phyloP scores from a whole-genome alignment of 306 rosid species.

The Cucurbita ficifolia region DNA sequence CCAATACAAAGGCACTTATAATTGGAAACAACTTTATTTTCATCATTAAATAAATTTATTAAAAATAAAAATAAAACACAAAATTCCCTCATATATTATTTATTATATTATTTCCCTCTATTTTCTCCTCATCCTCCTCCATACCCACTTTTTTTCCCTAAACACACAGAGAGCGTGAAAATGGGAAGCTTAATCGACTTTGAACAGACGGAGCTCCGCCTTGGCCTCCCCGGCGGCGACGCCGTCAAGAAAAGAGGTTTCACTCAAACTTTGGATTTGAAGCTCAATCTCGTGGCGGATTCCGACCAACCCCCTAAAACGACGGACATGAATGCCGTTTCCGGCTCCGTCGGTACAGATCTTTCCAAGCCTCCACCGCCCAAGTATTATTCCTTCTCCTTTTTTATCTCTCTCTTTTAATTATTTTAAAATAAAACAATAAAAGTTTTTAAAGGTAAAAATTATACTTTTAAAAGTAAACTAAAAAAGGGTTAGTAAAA shows the following conservation, averaged over 20 bases:
- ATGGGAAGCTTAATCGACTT: constrained; percentile 30
- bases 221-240: constrained; percentile 40
- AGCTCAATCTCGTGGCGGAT: constrained; percentile 37
- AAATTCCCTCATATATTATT: neutral
- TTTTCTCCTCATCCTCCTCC: neutral
- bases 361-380: constrained; percentile 30
- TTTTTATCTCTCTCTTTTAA: neutral
- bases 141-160: neutral
- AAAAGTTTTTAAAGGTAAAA: no score
- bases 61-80: neutral
- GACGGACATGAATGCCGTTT: neutral
- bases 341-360: constrained; percentile 9
- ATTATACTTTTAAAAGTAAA: neutral
- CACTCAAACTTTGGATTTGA: constrained; percentile 40
- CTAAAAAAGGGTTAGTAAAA: no score
- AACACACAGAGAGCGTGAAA: neutral
- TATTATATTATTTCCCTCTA: neutral
- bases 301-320: neutral
- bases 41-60: neutral
- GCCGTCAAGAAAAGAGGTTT: constrained; percentile 34
- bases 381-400: constrained; percentile 15
- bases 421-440: neutral
- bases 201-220: constrained; percentile 48
- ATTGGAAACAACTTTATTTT: neutral
- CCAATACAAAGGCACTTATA: neutral